Evolutionary conservation across 2,329 filamentous ascomycete genomes (phyloP), one percentile per base, ranked within the genome.

Genomic region (Calcarisporium arbuscula): DNA sequence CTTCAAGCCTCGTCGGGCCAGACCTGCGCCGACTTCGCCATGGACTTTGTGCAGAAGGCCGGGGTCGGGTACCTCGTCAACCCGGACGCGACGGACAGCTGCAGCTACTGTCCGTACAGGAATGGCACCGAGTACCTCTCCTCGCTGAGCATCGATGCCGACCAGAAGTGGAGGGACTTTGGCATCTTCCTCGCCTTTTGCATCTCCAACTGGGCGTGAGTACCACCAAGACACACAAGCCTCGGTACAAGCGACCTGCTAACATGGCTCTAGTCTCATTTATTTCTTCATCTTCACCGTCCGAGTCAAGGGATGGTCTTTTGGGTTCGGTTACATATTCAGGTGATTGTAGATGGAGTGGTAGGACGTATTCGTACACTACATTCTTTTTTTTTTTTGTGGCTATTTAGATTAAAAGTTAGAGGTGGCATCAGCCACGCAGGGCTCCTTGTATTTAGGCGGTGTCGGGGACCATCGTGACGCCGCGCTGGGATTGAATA

Each of bases 221-320:
- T 36, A 7, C 14, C 12, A 9, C 18, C 3, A 20, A 9, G 9
- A 4, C 11, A 19, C 21, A 11, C 7, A 8, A 21, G 6, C 20
- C 9, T 34, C 14, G 8, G n/a, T 5, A n/a, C n/a, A n/a, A n/a
- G n/a, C n/a, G n/a, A n/a, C n/a, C n/a, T n/a, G n/a, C n/a, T n/a
- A n/a, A n/a, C n/a, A n/a, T n/a, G n/a, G n/a, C n/a, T n/a, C n/a
- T 22, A 39, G 37, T 28, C 43, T 87, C 35, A 80, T 86, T 1
- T 85, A 84, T 54, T 85, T 86, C 59, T 86, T 88, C 51, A 77
- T 87, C 37, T 88, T 82, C 58, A 81, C 76, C 4, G 79, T 85
- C 6, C 68, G 83, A 14, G 74, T 87, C 35, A 71, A 70, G 43
- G 73, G 79, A 7, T 87, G 81, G 80, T 73, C 60, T 16, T 87